Percentiles rank a stretch among this genome's conserved stretches.
These are phyloP conservation scores for Penicillium herquei DNA, from an alignment of 495 filamentous ascomycete genomes.

Conservation along the genomic window DNA sequence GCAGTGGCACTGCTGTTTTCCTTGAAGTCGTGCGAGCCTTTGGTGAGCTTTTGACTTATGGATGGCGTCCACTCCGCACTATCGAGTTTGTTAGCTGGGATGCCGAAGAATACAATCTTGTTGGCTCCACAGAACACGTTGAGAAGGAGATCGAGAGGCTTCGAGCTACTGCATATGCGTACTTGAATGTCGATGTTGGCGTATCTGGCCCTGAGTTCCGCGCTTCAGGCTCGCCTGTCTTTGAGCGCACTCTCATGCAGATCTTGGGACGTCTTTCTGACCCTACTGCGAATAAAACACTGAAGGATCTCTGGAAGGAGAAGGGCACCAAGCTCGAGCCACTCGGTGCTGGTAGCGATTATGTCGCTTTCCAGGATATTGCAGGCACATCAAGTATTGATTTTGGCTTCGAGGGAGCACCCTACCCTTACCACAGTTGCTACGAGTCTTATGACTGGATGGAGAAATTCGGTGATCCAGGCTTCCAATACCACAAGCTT, in stretches of 20 bases:
- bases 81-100: conserved; percentile 98
- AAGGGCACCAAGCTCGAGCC: conserved; percentile 56
- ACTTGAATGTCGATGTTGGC: conserved; percentile 89
- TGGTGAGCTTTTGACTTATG: conserved; percentile 65
- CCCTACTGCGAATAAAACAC: conserved; percentile 66
- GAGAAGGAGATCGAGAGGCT: conserved; percentile 63
- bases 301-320: conserved; percentile 75
- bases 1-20: conserved; percentile 87
- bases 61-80: conserved; percentile 89
- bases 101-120: conserved; percentile 86
- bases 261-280: conserved; percentile 73
- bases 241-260: conserved; percentile 66
- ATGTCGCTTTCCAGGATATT: conserved; percentile 88
- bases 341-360: conserved; percentile 81
- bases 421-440: conserved; percentile 77
- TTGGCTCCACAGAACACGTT: conserved; percentile 93
- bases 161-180: conserved; percentile 67
- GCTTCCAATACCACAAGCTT: conserved; percentile 75
- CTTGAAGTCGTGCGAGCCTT: conserved; percentile 83
- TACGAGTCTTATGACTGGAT: conserved; percentile 92
- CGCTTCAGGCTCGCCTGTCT: conserved; percentile 76
- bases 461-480: conserved; percentile 72
- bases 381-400: conserved; percentile 91
- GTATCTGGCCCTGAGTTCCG: conserved; percentile 71
- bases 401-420: conserved; percentile 69